Conservation (phyloP, 1,284 basidiomycete species). For the Athelia sp. region DNA sequence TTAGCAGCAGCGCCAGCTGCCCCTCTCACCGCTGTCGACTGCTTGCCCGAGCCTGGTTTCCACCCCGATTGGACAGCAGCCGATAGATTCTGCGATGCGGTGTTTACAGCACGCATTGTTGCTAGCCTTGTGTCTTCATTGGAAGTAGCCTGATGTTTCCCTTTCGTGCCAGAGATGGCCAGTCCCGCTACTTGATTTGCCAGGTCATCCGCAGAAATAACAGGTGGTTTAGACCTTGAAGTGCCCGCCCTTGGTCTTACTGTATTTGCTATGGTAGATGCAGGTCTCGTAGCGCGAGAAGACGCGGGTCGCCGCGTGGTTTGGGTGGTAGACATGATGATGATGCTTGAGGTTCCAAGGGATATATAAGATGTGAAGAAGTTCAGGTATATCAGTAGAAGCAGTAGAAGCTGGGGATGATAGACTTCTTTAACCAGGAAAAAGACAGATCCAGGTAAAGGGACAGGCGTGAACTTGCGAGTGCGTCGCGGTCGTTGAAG, state of each 20-base stretch:
- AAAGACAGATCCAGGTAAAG: too few relatives aligned
- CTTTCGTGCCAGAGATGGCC: conserved; percentile 6
- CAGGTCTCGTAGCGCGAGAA: not conserved
- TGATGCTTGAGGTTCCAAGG: too few relatives aligned
- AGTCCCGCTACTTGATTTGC: conserved; percentile 3
- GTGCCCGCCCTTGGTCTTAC: conserved; percentile 8
- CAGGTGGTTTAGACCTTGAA: conserved; percentile 7
- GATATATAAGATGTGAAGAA: too few relatives aligned
- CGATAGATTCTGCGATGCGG: conserved; percentile 53
- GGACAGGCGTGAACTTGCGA: too few relatives aligned
- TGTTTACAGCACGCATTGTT: conserved; percentile 60
- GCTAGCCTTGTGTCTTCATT: conserved; percentile 22
- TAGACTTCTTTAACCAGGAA: too few relatives aligned
- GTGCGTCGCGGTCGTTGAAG: too few relatives aligned
- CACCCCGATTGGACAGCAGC: conserved; percentile 50
- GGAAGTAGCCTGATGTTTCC: conserved; percentile 10
- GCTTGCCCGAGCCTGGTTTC: conserved; percentile 30
- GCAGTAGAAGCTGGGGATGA: too few relatives aligned
- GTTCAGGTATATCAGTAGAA: too few relatives aligned
- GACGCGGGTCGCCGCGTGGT: not conserved
- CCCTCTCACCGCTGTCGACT: conserved; percentile 19
- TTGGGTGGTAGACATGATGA: too few relatives aligned
- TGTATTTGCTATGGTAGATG: too few relatives aligned
- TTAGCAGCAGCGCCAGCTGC: conserved; percentile 31
- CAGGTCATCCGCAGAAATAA: not conserved